Base-by-base conservation (phyloP, 768 basidiomycete genomes). In the Inosperma sp. region DNA sequence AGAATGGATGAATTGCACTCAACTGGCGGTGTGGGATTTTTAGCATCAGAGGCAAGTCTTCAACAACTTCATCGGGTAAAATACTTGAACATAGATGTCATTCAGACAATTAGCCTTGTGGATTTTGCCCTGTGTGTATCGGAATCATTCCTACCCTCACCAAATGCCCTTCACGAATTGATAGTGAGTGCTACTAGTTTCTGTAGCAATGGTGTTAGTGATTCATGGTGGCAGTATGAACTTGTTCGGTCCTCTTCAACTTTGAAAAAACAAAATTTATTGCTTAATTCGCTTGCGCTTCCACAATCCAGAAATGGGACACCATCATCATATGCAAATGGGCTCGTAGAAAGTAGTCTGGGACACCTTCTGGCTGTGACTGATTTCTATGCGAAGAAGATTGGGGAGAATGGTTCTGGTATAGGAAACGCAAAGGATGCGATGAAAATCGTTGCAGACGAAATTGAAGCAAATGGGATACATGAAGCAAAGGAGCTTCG, bases 381-480 rank as follows among this genome's bases (percentile, higher is more conserved):
- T 21, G 69, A 71, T n/a, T 81, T 76, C 56, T 87, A 85, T 49
- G 76, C 80, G 56, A 65, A 59, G 5, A 81, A 81, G 59, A 69
- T 86, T 29, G 59, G 62, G 2, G 63, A 67, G 27, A 71, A 71
- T 5, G 69, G 69, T 9, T 68, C 68, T 17, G 55, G 47, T 8
- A 70, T 58, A 33, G 56, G 67, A 37, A 79, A 75, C 8, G 80
- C 81, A n/a, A 76, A 70, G 54, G 70, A 74, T 33, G 80, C 81
- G 1, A 69, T 88, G 67, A 72, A 71, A n/a, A 61, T 75, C 6
- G 74, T 88, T n/a, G 73, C 78, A 26, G 66, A 69, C 52, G 79
- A 83, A 31, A 77, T 87, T 19, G 85, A 86, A 52, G 69, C 68
- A 48, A 76, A 84, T 56, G 86, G 85, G 1, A 59, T 86, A 45